Base-by-base conservation (phyloP, 306 rosid species). In the Corylus avellana region DNA sequence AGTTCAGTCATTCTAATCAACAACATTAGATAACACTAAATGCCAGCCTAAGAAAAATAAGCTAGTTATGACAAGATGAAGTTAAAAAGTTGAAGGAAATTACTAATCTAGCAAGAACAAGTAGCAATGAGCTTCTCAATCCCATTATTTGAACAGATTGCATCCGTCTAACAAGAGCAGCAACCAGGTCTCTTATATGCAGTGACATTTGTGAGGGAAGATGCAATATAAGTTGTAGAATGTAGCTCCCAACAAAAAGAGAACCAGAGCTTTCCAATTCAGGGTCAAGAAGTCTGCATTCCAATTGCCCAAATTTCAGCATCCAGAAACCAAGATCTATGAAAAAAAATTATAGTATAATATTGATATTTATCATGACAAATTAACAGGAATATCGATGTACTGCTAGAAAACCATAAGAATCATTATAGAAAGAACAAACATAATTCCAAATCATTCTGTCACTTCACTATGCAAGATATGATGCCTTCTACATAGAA, bases 91-190 rank as follows among this genome's bases (percentile, higher is more conserved):
- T 66, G 48, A 66, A 62, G 49, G 39, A 72, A 73, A 78, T 85
- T 89, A 92, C 98, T 97, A 95, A 73, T 86, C 98, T 87, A 14
- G 98, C 97, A 82, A 95, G 89, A 85, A 91, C 92, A 58, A 92
- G 90, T 64, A 95, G 81, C 90, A 95, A 81, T n/a, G 98, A 95
- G 86, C 95, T 87, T 84, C 82, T 86, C 87, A 95, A 68, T 74
- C 90, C 82, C 54, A 84, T 85, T 72, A 88, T 92, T 86, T 91
- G 87, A 82, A 90, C 92, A 81, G 98, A 89, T 82, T 87, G 94
- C 97, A 95, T 87, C 29, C 97, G 93, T 84, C 93, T 90, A 72
- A 95, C 86, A 78, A 95, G 90, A 67, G 98, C 97, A 79, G 87
- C 92, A 78, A 89, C 92, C 86, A 95, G 89, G 68, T 92, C 95